Conservation (phyloP, 2,329 filamentous ascomycete species). For the Talaromyces albobiverticillius region DNA sequence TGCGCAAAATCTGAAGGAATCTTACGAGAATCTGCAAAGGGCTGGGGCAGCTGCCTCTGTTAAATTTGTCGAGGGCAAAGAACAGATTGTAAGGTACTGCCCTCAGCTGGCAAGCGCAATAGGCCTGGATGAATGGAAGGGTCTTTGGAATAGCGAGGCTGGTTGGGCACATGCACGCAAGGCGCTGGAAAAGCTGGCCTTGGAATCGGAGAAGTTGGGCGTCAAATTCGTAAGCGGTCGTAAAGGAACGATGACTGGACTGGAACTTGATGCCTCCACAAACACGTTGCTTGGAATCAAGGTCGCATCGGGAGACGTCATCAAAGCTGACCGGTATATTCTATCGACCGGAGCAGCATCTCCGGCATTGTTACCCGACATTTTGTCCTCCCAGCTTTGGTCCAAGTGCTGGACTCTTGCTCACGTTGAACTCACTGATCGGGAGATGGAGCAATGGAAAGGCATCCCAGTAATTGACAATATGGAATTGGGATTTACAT, state of each 20-base stretch:
- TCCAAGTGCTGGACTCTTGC: slow-evolving; percentile 55
- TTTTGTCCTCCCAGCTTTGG: slow-evolving; percentile 46
- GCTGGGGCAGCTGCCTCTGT: slow-evolving; percentile 28
- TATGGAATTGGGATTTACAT: slow-evolving; percentile 49
- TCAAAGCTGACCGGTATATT: slow-evolving; percentile 46
- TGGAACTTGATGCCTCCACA: slow-evolving; percentile 37
- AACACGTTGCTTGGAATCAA: slow-evolving; percentile 42
- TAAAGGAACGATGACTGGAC: slow-evolving; percentile 35
- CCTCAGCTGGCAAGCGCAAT: slow-evolving; percentile 50
- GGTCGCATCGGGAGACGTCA: slow-evolving; percentile 41
- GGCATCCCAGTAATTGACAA: slow-evolving; percentile 52
- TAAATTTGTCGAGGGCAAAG: slow-evolving; percentile 36
- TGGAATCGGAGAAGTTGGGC: slow-evolving; percentile 46
- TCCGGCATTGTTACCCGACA: slow-evolving; percentile 48
- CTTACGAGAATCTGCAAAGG: slow-evolving; percentile 8
- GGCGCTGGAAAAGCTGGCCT: slow-evolving; percentile 45
- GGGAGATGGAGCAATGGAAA: slow-evolving; percentile 46
- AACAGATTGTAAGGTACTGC: slow-evolving; percentile 45
- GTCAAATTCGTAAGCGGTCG: slow-evolving; percentile 47
- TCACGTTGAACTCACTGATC: slow-evolving; percentile 48
- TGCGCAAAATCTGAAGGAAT: slow-evolving; percentile 13
- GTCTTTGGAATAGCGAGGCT: slow-evolving; percentile 38
- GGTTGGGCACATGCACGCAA: slow-evolving; percentile 56
- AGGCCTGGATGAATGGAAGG: slow-evolving; percentile 51
- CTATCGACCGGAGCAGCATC: slow-evolving; percentile 51